Base-by-base conservation (phyloP, 345 rosid species). In the Linum lewisii region DNA sequence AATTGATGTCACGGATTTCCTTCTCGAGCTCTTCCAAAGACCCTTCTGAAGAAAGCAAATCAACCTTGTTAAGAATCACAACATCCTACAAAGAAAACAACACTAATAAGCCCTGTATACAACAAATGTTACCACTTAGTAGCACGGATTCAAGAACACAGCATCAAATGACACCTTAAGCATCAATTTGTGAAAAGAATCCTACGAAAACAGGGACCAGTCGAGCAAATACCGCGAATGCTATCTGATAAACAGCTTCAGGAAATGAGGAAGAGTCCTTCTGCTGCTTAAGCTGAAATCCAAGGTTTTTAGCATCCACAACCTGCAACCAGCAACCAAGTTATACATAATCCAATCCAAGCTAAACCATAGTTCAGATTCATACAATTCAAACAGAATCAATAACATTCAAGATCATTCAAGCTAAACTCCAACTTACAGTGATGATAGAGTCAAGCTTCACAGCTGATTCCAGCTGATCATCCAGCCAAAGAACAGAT, bases 401-500 rank as follows among this genome's bases (percentile, higher is more conserved):
- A 29, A 29, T 29, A 0, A 29, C 34, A 29, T 29, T 29, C 34
- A 29, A 29, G 34, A 5, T 29, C 34, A 29, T 4, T 3, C 34
- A 4, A 29, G n/a, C n/a, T 29, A 5, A 29, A 29, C 34, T 21
- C 56, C 1, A n/a, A 71, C 86, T 84, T 69, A 86, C 97, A 44
- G 94, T 88, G 52, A 93, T 71, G 60, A 93, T 85, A 67, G 89
- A 93, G 78, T 93, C 99, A 57, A 88, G 94, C 82, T 81, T 85
- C 73, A 88, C 86, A 23, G 83, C 67, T 19, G 99, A 83, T 74
- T 93, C 99, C 61, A 88, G 79, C 63, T 86, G 97, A 52, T 88
- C 99, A 70, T 86, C 99, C 83, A 88, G 70, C 99, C 97, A 92
- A 69, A 93, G 97, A 44, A 93, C 71, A 58, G 97, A 86, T 7